Percentiles rank a stretch among this genome's conserved stretches.
These are phyloP conservation scores for Coemansia erecta DNA, from an alignment of 192 early-diverging fungal species.

Conservation along the genomic window DNA sequence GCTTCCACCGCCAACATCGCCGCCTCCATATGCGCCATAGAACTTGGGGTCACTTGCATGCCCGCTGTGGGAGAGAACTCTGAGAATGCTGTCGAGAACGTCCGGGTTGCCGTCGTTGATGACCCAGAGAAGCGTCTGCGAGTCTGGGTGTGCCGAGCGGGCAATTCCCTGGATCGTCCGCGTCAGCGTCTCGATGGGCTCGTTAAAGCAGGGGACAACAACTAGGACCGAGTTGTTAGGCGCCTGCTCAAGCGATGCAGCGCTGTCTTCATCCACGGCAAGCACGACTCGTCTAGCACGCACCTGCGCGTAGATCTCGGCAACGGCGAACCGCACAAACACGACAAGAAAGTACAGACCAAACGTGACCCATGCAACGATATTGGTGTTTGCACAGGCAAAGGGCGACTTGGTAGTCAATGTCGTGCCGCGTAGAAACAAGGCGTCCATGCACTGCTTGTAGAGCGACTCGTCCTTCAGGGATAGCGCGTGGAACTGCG, in stretches of 20 bases:
- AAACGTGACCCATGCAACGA: constrained; percentile 53
- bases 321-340: constrained; percentile 31
- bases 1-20: constrained; percentile 25
- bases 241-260: constrained; percentile 12
- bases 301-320: constrained; percentile 33
- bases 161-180: constrained; percentile 45
- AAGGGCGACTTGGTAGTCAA: constrained; percentile 40
- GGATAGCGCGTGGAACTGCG: constrained; percentile 15
- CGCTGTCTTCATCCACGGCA: constrained; percentile 4
- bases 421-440: constrained; percentile 46
- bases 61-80: constrained; percentile 40
- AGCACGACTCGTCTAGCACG: constrained; percentile 37
- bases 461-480: constrained; percentile 30
- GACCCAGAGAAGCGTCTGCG: constrained; percentile 43
- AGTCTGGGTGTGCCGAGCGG: constrained; percentile 36
- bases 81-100: constrained; percentile 25
- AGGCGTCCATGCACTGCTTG: constrained; percentile 34
- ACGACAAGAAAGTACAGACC: constrained; percentile 41
- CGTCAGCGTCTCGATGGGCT: constrained; percentile 35
- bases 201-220: constrained; percentile 43
- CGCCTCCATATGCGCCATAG: constrained; percentile 37
- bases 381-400: constrained; percentile 53
- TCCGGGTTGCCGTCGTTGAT: constrained; percentile 42
- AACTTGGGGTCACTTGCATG: constrained; percentile 44
- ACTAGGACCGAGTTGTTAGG: constrained; percentile 19